Conservation (phyloP, 441 rosid genomes). For the Dalechampia spathulata region DNA sequence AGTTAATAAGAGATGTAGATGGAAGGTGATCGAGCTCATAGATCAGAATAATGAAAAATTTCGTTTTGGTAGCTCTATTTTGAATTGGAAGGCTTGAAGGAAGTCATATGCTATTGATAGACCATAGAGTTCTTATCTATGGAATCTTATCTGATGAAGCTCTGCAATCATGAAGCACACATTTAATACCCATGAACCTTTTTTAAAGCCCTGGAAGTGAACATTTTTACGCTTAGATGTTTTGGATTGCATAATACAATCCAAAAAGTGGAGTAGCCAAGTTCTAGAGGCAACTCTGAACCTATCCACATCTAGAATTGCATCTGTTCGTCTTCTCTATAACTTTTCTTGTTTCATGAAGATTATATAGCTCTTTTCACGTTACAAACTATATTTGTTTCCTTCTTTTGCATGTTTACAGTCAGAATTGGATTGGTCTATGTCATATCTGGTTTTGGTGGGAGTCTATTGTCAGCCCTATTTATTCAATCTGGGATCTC, state of each 20-base stretch:
- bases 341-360: too few relatives aligned
- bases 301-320: too few relatives aligned
- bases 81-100: too few relatives aligned
- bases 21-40: neutral
- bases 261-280: too few relatives aligned
- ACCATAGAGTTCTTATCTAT: too few relatives aligned
- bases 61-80: too few relatives aligned
- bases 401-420: conserved; percentile 21
- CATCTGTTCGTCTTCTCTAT: neutral
- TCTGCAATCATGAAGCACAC: neutral
- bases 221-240: neutral
- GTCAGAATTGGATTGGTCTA: conserved; percentile 82
- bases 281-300: too few relatives aligned
- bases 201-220: neutral
- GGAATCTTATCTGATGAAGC: neutral
- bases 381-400: conserved; percentile 10
- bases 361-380: neutral
- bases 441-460: conserved; percentile 77
- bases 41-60: neutral
- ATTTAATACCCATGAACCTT: neutral
- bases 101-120: too few relatives aligned
- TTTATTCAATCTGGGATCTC: conserved; percentile 66
- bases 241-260: too few relatives aligned
- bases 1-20: neutral
- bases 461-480: conserved; percentile 77